Evolutionary conservation across 495 filamentous ascomycete species (phyloP).

Genomic region (Penicillium ochrochloron): DNA sequence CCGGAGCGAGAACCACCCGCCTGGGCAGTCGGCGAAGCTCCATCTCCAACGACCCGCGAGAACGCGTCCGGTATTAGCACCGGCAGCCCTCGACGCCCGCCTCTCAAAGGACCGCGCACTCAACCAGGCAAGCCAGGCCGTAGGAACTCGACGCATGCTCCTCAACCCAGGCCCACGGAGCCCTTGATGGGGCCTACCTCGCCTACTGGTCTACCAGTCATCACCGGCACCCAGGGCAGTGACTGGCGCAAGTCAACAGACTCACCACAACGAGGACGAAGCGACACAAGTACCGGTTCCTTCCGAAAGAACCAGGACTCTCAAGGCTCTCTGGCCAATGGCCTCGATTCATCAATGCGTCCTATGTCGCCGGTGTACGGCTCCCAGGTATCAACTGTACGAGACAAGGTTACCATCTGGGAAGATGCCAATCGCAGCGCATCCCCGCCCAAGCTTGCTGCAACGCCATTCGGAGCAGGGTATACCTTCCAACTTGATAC

Average conservation of each 20-base stretch:
- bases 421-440: slow-evolving; percentile 38
- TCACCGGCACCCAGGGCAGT: slow-evolving; percentile 37
- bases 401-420: slow-evolving; percentile 45
- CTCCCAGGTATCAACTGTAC: slow-evolving; percentile 8
- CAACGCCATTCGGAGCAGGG: slow-evolving; percentile 14
- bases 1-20: slow-evolving; percentile 34
- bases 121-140: slow-evolving; percentile 35
- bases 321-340: slow-evolving; percentile 14
- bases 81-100: slow-evolving; percentile 44
- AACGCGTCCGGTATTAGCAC: slow-evolving; percentile 34
- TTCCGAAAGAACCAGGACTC: slow-evolving; percentile 17
- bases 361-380: slow-evolving; percentile 9
- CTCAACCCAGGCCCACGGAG: slow-evolving; percentile 23
- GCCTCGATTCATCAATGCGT: slow-evolving; percentile 12
- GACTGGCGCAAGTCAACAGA: slow-evolving; percentile 32
- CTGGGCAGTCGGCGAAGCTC: slow-evolving; percentile 36
- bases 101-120: slow-evolving; percentile 45
- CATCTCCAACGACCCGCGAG: slow-evolving; percentile 32
- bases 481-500: slow-evolving; percentile 22
- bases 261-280: slow-evolving; percentile 23
- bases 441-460: slow-evolving; percentile 19
- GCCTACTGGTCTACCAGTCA: slow-evolving; percentile 21
- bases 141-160: slow-evolving; percentile 28
- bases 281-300: slow-evolving; percentile 18
- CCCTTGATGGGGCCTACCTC: slow-evolving; percentile 19